Evolutionary conservation across 202 grass and related monocot species (phyloP).

Genomic region (Setaria viridis): DNA sequence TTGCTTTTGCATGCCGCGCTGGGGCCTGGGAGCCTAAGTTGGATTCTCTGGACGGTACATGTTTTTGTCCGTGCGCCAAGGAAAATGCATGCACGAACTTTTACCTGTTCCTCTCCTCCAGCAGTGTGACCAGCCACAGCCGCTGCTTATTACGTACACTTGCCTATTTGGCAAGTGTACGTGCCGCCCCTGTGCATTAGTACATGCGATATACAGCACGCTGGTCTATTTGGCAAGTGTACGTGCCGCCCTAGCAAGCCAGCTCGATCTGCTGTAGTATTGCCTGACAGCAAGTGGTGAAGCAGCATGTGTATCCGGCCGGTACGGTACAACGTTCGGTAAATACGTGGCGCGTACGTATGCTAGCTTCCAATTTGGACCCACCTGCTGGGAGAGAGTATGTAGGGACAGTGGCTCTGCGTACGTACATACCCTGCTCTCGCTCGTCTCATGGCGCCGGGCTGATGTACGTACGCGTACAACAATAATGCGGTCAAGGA

Average conservation of each 20-base stretch:
- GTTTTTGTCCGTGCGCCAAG: constrained; percentile 47
- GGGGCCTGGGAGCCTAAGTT: constrained; percentile 40
- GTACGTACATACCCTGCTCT: no score
- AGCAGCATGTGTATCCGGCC: no score
- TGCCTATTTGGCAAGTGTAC: no score
- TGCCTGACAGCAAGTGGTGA: background rate
- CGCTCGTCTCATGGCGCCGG: no score
- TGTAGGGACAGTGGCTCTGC: no score
- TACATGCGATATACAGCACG: constrained; percentile 52
- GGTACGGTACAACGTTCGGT: background rate
- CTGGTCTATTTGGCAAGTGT: background rate
- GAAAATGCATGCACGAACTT: constrained; percentile 47
- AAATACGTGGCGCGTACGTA: no score
- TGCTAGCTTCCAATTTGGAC: no score
- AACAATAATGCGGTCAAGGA: constrained; percentile 36
- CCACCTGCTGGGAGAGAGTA: no score
- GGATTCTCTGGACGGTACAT: constrained; percentile 53
- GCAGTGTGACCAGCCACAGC: background rate
- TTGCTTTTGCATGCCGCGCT: constrained; percentile 24
- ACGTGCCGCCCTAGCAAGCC: constrained; percentile 1
- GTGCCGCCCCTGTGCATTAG: background rate
- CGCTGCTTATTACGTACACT: no score
- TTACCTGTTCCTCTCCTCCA: constrained; percentile 5
- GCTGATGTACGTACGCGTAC: constrained; percentile 5
- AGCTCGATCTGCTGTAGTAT: background rate